These are phyloP conservation scores for Smallanthus sonchifolius DNA, from an alignment of 129 eudicot species.

Conservation along the genomic window DNA sequence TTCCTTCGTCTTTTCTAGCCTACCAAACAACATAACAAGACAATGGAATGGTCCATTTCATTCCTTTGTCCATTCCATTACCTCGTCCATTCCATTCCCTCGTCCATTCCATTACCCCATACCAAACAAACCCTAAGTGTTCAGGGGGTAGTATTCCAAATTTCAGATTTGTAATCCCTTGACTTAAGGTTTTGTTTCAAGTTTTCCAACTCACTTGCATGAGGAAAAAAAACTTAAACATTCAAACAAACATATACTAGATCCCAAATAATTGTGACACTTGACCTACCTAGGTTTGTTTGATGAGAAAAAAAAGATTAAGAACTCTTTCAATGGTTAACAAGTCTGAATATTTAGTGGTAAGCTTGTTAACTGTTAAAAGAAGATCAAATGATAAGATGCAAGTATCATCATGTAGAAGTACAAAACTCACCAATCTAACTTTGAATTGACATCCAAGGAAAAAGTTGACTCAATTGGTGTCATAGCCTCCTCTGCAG, in stretches of 20 bases:
- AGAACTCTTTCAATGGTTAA: neutral
- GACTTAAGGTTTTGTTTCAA: neutral
- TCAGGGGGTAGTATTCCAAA: neutral
- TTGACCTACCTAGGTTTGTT: neutral
- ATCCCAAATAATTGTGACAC: neutral
- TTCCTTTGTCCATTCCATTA: too few species aligned
- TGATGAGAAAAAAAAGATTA: neutral
- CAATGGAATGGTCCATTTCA: too few species aligned
- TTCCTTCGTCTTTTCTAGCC: too few species aligned
- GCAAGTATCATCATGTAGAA: neutral
- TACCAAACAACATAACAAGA: too few species aligned
- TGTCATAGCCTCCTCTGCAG: conserved; percentile 98
- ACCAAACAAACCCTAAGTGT: too few species aligned
- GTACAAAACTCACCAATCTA: conserved; percentile 70
- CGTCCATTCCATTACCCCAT: too few species aligned
- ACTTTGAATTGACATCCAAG: conserved; percentile 85
- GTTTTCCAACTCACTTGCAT: neutral
- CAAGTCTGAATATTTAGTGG: neutral
- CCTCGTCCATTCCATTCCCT: too few species aligned
- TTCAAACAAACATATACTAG: neutral
- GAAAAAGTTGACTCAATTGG: conserved; percentile 99
- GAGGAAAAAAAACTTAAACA: neutral
- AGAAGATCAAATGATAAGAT: conserved; percentile 6
- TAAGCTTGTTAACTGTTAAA: conserved; percentile 15
- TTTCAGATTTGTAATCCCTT: neutral